Base-by-base conservation (phyloP, 257 asterid genomes). In the Gentiana straminea region DNA sequence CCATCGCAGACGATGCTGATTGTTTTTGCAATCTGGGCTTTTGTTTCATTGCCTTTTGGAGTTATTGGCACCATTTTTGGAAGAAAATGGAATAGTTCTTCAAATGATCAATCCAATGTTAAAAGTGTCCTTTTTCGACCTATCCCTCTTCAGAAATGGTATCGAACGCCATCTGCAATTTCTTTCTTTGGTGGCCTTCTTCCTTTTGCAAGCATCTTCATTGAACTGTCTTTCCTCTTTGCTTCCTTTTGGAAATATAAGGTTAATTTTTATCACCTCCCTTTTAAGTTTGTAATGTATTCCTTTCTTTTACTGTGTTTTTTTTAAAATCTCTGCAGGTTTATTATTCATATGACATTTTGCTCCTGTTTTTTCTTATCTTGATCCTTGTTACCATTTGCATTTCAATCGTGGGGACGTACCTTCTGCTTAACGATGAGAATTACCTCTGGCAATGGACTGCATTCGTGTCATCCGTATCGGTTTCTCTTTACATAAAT, bases 21-120 rank as follows among this genome's bases (percentile, higher is more conserved):
- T 37, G 86, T 83, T 68, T 72, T 88, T 53, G 69, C 81, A 70
- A 81, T 88, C 65, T 88, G 95, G 95, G 89, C 79, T 10, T 83
- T 85, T 65, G 74, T 88, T 58, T 88, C 97, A 38, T 88, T 85
- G 35, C 97, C 97, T 4, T 73, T 85, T 68, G 97, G 87, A 50
- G 86, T 85, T 76, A 81, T 88, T 67, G 97, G 97, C 13, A 84
- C 94, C 52, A 83, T 85, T 68, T 74, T 82, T 54, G 95, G 95
- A 68, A 79, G 88, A 81, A 88, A 85, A 67, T 83, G 86, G 86
- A 79, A 84, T 62, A 90, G 95, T 36, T 71, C 85, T 3, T 94
- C 93, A 48, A 81, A 45, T 10, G 43, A 45, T 57, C 62, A 51
- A 44, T 57, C 51, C 62, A 49, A 11, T 4, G 34, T 51, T 6